phyloP scores from a whole-genome alignment of 208 protist species.

The Acanthamoeba lenticulata region DNA sequence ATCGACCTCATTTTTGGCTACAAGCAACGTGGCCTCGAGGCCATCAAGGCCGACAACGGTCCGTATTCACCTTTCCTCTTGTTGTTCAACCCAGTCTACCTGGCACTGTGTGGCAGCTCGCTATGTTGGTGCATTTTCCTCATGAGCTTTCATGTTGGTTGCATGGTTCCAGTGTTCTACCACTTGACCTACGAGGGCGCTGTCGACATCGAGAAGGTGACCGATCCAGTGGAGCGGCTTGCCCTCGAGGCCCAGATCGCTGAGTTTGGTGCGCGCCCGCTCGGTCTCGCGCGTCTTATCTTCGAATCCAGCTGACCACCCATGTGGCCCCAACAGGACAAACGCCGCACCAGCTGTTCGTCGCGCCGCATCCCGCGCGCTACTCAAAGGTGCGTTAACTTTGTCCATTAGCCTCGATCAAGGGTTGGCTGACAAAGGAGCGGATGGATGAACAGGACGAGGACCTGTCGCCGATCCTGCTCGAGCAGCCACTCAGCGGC shows the following conservation, averaged over 20 bases:
- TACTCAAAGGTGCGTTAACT: slow-evolving; percentile 31
- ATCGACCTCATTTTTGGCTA: slow-evolving; percentile 98
- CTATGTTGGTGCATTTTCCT: too few species aligned
- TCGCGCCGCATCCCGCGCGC: neutral
- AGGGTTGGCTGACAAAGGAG: neutral
- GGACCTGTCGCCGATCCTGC: slow-evolving; percentile 19
- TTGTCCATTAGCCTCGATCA: too few species aligned
- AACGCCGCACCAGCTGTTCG: slow-evolving; percentile 67
- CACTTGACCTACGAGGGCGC: slow-evolving; percentile 97
- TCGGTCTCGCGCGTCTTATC: slow-evolving; percentile 93
- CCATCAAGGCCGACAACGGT: too few species aligned
- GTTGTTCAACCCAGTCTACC: too few species aligned
- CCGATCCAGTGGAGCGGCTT: slow-evolving; percentile 87
- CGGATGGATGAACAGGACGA: neutral
- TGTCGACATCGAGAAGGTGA: slow-evolving; percentile 89
- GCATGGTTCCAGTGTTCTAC: slow-evolving; percentile 94
- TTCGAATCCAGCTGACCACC: slow-evolving; percentile 87
- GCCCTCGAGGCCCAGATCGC: slow-evolving; percentile 95
- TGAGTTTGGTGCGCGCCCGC: slow-evolving; percentile 98
- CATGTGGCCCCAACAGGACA: neutral
- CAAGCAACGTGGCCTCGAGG: slow-evolving; percentile 92
- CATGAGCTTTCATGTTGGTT: too few species aligned
- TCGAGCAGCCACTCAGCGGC: neutral
- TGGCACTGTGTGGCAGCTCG: too few species aligned
- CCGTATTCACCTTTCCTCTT: too few species aligned